Evolutionary conservation across 495 filamentous ascomycete genomes (phyloP), one percentile per base, ranked within the genome.

Genomic region (Chlorociboria aeruginascens): DNA sequence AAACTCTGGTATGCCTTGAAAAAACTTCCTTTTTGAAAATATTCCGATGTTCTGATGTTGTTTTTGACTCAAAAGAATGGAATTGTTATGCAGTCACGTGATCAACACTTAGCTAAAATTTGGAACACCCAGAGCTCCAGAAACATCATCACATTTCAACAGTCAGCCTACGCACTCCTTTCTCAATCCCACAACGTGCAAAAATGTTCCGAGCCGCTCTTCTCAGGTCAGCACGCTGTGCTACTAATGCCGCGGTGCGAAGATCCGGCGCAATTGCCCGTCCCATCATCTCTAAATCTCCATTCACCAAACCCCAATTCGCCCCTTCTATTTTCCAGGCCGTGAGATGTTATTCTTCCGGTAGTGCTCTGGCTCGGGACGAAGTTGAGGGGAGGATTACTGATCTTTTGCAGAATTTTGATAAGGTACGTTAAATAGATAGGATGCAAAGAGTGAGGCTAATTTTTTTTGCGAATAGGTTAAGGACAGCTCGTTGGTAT

Each of bases 321-420:
- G 62, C 72, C 62, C 73, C 78, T 56, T 55, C 74, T 61, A 61
- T 66, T 63, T 57, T 71, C 72, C 67, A 66, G 62, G 72, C 73
- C 49, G 68, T 85, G 57, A 76, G 92, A 63, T 82, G 77, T 70
- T 98, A 98, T 72, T 89, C 89, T 40, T 84, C 92, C 38, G 78
- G 75, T 39, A 79, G 80, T 48, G 82, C 79, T 37, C 71, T 96
- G 37, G 69, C 74, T 49, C 84, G 87, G 75, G 70, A 77, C 8
- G 89, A 96, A 66, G 83, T 96, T 49, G 83, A 94, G 68, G 84
- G 85, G 42, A 82, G 92, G 60, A 97, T 98, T 76, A 76, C 94
- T 68, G 81, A 84, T 69, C 74, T 98, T 49, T 67, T 98, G 65
- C 82, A 83, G 64, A 86, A 84, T 64, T 98, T 97, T 69, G 92